Evolutionary conservation across 768 basidiomycete species (phyloP), one percentile per base, ranked within the genome.

Genomic region (Amyloporia xantha): DNA sequence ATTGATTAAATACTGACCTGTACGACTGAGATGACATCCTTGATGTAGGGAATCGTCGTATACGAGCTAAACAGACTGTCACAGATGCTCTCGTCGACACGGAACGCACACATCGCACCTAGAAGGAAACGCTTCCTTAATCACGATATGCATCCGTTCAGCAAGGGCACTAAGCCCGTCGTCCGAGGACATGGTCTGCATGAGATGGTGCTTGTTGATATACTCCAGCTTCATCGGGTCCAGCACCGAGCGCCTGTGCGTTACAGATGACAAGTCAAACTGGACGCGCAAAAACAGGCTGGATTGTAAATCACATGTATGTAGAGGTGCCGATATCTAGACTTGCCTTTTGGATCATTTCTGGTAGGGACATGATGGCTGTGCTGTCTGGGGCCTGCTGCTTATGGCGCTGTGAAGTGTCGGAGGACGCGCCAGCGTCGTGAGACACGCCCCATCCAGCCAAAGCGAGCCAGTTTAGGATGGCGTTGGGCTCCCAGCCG

Each of bases 401-500:
- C 19, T 54, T 46, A n/a, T n/a, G n/a, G n/a, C n/a, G n/a, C 33
- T 59, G 6, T 2, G 37, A 13, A n/a, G n/a, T n/a, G n/a, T n/a
- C n/a, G 19, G 52, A 17, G n/a, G 48, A 15, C 4, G 53, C 10
- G 21, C 53, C 19, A 36, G 46, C 3, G 47, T 61, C 53, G 47
- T 72, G 73, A 7, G 76, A 71, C 9, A 75, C 79, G 20, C 92
- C 90, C 90, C 94, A 97, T 1, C 96, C 94, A n/a, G 91, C 84
- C 15, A 98, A 71, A 4, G 91, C 91, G 6, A 97, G 76, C 84
- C 94, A 98, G 59, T 98, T 98, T 21, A 94, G 67, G 12, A 99
- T 66, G 2, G 93, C 91, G 37, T 76, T 75, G 0, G 92, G 88
- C 60, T 98, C 94, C 84, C 91, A 98, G 0, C 92, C 94, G 40